These are phyloP conservation scores for Rhododendron kiyosumense DNA, from an alignment of 148 eudicot genomes.

Conservation along the genomic window DNA sequence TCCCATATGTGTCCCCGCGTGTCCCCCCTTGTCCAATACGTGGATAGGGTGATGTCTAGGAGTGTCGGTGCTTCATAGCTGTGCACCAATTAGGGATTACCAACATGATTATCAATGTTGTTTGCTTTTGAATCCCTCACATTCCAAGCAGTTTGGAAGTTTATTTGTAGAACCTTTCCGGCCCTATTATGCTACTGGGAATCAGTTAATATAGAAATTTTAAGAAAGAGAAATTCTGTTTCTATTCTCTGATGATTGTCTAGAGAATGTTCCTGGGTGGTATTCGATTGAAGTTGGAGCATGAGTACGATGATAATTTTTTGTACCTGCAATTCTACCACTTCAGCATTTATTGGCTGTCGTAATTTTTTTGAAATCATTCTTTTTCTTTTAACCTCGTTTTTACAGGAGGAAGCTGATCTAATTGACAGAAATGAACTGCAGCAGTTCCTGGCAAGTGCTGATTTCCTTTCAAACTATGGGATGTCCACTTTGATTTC, in stretches of 20 bases:
- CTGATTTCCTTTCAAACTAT: slow-evolving; percentile 68
- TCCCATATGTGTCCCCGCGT: neutral
- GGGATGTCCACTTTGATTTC: slow-evolving; percentile 55
- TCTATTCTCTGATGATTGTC: neutral
- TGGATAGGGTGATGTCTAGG: neutral
- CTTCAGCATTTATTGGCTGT: neutral
- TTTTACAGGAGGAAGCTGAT: slow-evolving; percentile 71
- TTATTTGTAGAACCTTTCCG: neutral
- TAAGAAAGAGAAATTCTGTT: neutral
- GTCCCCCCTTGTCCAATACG: neutral
- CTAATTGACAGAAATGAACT: slow-evolving; percentile 66
- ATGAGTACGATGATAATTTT: neutral
- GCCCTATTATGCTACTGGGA: neutral
- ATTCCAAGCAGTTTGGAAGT: neutral
- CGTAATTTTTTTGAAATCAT: neutral
- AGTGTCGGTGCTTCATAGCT: neutral
- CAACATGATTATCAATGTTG: neutral
- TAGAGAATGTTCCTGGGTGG: neutral
- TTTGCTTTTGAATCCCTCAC: neutral
- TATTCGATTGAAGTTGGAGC: neutral
- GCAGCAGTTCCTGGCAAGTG: slow-evolving; percentile 66
- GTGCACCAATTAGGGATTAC: neutral
- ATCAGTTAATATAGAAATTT: neutral
- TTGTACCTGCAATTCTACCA: neutral
- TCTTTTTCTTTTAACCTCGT: neutral